Evolutionary conservation across 139 green algal genomes (phyloP).

Genomic region (Desmodesmus armatus): DNA sequence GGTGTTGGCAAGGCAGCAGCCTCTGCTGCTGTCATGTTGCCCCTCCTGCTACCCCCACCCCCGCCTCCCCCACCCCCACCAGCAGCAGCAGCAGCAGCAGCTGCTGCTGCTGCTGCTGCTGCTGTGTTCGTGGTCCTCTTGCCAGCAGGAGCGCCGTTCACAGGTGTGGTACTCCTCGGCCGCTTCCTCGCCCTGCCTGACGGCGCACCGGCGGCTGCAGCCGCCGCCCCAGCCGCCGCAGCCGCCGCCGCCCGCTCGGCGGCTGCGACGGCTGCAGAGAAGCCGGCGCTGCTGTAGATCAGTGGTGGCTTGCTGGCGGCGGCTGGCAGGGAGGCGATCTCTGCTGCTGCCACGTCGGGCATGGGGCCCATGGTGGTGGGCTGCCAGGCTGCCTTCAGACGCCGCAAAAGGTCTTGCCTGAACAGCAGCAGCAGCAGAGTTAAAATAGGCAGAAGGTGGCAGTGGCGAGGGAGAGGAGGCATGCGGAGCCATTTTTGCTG

Average conservation of each 20-base stretch:
- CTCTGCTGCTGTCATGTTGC: no score
- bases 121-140: background rate
- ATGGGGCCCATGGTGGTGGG: background rate
- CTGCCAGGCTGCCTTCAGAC: slow-evolving; percentile 1
- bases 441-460: no score
- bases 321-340: no score
- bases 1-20: no score
- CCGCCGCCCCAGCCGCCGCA: no score
- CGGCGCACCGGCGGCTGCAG: no score
- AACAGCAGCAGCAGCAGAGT: background rate
- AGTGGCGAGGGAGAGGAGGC: no score
- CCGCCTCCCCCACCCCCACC: no score
- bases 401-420: slow-evolving; percentile 4
- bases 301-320: no score
- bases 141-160: background rate
- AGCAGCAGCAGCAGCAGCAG: no score
- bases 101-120: background rate
- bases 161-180: background rate
- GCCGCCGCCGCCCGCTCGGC: background rate
- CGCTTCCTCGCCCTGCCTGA: background rate
- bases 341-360: background rate
- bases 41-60: background rate
- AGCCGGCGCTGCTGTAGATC: no score
- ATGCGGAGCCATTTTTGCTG: no score
- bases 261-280: background rate